Evolutionary conservation across 1,284 basidiomycete species (phyloP).

Genomic region (Apiotrichum brassicae): DNA sequence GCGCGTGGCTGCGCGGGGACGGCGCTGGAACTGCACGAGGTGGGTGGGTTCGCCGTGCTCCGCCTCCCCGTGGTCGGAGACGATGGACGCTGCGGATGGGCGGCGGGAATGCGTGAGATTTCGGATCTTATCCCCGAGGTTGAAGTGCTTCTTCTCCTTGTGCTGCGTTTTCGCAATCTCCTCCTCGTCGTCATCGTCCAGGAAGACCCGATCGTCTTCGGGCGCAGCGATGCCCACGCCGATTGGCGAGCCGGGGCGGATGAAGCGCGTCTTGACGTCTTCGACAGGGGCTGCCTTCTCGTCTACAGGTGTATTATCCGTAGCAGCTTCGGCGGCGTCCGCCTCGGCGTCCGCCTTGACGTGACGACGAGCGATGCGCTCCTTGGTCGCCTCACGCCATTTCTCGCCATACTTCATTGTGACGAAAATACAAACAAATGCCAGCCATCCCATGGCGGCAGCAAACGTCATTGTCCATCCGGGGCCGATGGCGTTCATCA

Average conservation of each 20-base stretch:
- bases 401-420: conserved; percentile 27
- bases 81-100: neutral
- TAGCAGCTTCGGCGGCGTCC: neutral
- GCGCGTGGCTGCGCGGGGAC: neutral
- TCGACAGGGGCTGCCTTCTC: neutral
- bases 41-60: conserved; percentile 20
- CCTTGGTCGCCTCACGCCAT: conserved; percentile 30
- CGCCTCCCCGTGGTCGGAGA: conserved; percentile 12
- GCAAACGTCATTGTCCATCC: conserved; percentile 53
- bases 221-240: neutral
- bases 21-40: neutral
- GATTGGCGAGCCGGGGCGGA: neutral
- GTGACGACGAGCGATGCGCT: conserved; percentile 11
- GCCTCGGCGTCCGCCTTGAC: conserved; percentile 2
- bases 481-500: conserved; percentile 55
- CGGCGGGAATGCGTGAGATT: neutral
- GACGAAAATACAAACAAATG: conserved; percentile 11
- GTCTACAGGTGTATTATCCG: neutral
- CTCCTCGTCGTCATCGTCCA: neutral
- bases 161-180: neutral
- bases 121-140: neutral
- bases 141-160: neutral
- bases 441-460: conserved; percentile 43
- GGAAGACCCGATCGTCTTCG: neutral
- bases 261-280: neutral